Conservation (phyloP, 257 asterid genomes). For the Capsicum rhomboideum region DNA sequence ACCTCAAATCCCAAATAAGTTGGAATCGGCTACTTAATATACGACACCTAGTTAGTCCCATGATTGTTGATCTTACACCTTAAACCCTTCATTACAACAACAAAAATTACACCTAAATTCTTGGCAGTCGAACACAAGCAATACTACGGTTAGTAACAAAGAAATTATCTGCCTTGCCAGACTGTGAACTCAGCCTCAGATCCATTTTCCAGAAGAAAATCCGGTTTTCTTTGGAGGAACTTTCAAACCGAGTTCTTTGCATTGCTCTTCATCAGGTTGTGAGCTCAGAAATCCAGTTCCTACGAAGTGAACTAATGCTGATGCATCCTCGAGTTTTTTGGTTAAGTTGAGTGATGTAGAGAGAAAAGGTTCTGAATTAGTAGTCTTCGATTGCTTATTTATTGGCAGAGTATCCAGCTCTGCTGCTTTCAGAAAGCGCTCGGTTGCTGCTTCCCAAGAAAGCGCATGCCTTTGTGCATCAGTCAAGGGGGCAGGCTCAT, state of each 20-base stretch:
- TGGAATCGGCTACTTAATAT: not conserved
- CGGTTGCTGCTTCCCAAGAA: constrained; percentile 98
- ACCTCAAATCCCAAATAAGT: not conserved
- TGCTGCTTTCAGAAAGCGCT: constrained; percentile 66
- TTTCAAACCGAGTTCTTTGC: constrained; percentile 56
- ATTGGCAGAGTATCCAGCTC: constrained; percentile 36
- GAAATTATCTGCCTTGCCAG: not conserved
- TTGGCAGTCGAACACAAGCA: not conserved
- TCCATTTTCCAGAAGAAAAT: constrained; percentile 13
- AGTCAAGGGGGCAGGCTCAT: constrained; percentile 65
- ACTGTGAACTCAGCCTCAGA: not conserved
- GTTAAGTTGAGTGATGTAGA: constrained; percentile 55
- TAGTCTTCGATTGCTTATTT: constrained; percentile 30
- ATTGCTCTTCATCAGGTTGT: constrained; percentile 73
- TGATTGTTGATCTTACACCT: no score
- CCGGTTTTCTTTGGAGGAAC: constrained; percentile 50
- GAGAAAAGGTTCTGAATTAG: constrained; percentile 40
- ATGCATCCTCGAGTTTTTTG: constrained; percentile 75
- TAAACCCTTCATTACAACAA: not conserved
- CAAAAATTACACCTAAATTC: not conserved
- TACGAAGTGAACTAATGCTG: constrained; percentile 58
- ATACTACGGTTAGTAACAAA: not conserved
- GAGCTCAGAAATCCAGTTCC: constrained; percentile 63
- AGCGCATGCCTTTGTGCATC: constrained; percentile 73
- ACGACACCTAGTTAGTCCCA: not conserved